Percentiles rank a stretch among this genome's conserved stretches.
Evolutionary conservation across 768 basidiomycete genomes (phyloP).

Genomic region (Auricularia heimuer): DNA sequence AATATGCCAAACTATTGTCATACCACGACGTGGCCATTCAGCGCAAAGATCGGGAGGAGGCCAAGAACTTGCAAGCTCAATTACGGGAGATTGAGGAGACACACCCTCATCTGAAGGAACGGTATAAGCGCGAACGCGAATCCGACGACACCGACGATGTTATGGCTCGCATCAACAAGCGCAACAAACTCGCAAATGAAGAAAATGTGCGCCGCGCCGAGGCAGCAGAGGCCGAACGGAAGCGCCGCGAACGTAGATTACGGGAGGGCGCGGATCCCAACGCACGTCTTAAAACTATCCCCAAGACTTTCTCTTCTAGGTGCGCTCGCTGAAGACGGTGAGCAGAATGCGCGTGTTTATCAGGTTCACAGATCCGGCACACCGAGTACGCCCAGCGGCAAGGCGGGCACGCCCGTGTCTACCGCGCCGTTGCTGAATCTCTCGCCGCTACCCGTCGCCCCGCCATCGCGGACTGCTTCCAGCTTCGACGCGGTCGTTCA

Average conservation of each 20-base stretch:
- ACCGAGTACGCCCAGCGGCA: not conserved
- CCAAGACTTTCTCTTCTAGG: not conserved
- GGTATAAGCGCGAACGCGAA: not conserved
- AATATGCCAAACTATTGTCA: too few species aligned
- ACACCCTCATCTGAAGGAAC: not conserved
- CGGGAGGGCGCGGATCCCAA: not conserved
- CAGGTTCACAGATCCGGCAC: not conserved
- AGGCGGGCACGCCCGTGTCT: not conserved
- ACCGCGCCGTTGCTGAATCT: not conserved
- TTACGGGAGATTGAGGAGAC: not conserved
- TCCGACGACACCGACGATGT: conserved; percentile 31
- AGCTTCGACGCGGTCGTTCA: not conserved
- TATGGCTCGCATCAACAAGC: conserved; percentile 77
- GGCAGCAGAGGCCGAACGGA: conserved; percentile 54
- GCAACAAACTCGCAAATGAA: conserved; percentile 75
- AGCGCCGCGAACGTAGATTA: conserved; percentile 45
- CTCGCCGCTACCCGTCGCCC: not conserved
- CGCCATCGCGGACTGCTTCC: not conserved
- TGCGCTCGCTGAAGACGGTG: not conserved
- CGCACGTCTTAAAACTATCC: not conserved
- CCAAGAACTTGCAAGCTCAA: too few species aligned
- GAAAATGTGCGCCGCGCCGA: conserved; percentile 77
- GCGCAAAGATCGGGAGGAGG: too few species aligned
- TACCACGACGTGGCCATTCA: too few species aligned
- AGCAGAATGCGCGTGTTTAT: not conserved